Base-by-base conservation (phyloP, 768 basidiomycete species). In the Saitozyma podzolica region DNA sequence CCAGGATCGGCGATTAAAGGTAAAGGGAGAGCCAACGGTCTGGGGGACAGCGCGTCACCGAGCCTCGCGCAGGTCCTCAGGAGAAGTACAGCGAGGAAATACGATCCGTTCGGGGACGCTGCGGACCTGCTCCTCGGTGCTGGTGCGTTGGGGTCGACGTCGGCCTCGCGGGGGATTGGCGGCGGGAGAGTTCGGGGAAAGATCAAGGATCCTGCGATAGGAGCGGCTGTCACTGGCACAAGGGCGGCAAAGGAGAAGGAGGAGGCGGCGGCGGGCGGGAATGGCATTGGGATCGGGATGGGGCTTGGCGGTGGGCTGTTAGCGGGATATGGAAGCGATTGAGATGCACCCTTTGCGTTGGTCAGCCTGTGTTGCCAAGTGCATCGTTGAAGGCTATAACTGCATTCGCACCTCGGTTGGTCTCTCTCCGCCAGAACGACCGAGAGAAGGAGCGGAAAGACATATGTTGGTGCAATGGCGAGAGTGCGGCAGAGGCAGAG, bases 311-410 rank as follows among this genome's bases (percentile, higher is more conserved):
- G 68, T 9, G 68, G 73, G 6, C 58, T 74, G n/a, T 48, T 77
- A 54, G 60, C 74, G 9, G 73, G 69, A 11, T 77, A 77, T 58
- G 76, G 63, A 4, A 77, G 76, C 56, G 76, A 77, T 51, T 74
- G 50, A 48, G n/a, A 29, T 29, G 29, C 29, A 29, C 29, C 29
- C 29, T 29, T 29, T 29, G 29, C 29, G 2, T 29, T 29, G 29
- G 29, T n/a, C n/a, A n/a, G n/a, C n/a, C n/a, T n/a, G n/a, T n/a
- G n/a, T n/a, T n/a, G n/a, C n/a, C n/a, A n/a, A n/a, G n/a, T n/a
- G n/a, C n/a, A n/a, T n/a, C n/a, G n/a, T n/a, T n/a, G 2, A 29
- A 29, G 2, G 29, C 29, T 29, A 5, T 29, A 29, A 29, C 29
- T 5, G 29, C 29, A 29, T 29, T 29, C 5, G 29, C 29, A 29